These are phyloP conservation scores for Petunia axillaris DNA, from an alignment of 257 asterid genomes.

Conservation along the genomic window DNA sequence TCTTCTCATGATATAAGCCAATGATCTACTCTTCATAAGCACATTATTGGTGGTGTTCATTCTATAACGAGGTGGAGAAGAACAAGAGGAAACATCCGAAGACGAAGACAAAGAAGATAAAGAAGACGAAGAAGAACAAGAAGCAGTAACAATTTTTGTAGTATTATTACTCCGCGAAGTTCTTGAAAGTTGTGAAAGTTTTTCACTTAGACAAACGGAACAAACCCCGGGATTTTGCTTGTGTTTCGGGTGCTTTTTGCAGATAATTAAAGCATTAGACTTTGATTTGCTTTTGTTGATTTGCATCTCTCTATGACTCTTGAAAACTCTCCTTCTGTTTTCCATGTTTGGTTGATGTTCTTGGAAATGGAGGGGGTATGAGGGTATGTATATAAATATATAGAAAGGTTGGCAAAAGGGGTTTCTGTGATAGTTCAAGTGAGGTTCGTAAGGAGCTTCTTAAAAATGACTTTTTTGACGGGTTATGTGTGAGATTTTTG, in stretches of 20 bases:
- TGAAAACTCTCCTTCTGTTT: constrained; percentile 42
- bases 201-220: constrained; percentile 62
- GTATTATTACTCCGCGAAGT: constrained; percentile 27
- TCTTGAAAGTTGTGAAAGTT: constrained; percentile 44
- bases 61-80: constrained; percentile 49
- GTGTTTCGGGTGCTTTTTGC: constrained; percentile 77
- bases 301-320: constrained; percentile 37
- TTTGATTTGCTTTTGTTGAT: constrained; percentile 37
- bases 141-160: not conserved
- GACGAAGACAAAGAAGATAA: constrained; percentile 57
- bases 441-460: constrained; percentile 55
- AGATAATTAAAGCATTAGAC: constrained; percentile 9
- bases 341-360: not conserved
- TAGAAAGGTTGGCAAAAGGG: constrained; percentile 39
- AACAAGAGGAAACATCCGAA: constrained; percentile 50
- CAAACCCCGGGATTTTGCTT: constrained; percentile 77
- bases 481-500: constrained; percentile 30
- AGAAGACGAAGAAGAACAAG: constrained; percentile 49
- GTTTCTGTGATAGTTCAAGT: constrained; percentile 63
- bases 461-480: constrained; percentile 43
- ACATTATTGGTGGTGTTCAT: constrained; percentile 23
- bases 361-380: not conserved
- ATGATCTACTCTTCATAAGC: constrained; percentile 64
- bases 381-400: not conserved
- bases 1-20: constrained; percentile 48